Base-by-base conservation (phyloP, 176 grass and related monocot species). In the Carex myosuroides region DNA sequence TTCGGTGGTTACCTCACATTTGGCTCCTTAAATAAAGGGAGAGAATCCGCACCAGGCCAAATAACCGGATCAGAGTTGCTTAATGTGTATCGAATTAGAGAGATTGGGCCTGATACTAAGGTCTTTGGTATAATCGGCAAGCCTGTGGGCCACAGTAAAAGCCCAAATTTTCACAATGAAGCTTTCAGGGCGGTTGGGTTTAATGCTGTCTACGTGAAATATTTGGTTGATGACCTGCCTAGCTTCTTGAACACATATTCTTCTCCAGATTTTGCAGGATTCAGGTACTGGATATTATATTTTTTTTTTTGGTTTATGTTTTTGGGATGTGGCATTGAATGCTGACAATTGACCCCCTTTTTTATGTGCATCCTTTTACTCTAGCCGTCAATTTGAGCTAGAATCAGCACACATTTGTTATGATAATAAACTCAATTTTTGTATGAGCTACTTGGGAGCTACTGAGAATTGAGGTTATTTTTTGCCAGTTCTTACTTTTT, bases 1-100 rank as follows among this genome's bases (percentile, higher is more conserved):
- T 95, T 90, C 68, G 93, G 96, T 20, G 93, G 88, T 83, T 99
- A 92, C 83, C 93, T 99, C 91, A 99, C 93, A 37, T 99, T 95
- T 87, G 91, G 91, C 14, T 32, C 96, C 14, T 90, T 99, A 39
- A 76, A 79, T 55, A 90, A 89, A 84, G 96, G 93, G 80, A 90
- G 87, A 83, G 87, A 90, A 86, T 95, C 96, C 11, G 89, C 89
- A 65, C 83, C 91, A 79, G 87, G 89, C 70, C 93, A 92, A 78
- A 89, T 89, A 88, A 95, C 96, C 26, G 86, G 30, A 7, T 80
- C 86, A 85, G 93, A 99, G 58, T 84, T 99, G 81, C 85, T 93
- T 87, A 94, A 94, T 87, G 20, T 92, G 63, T 99, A 95, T 74
- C 93, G 88, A 67, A 89, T 99, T 74, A 95, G 86, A 64, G 75